phyloP scores from a whole-genome alignment of 257 asterid genomes.

The Mitragyna speciosa region DNA sequence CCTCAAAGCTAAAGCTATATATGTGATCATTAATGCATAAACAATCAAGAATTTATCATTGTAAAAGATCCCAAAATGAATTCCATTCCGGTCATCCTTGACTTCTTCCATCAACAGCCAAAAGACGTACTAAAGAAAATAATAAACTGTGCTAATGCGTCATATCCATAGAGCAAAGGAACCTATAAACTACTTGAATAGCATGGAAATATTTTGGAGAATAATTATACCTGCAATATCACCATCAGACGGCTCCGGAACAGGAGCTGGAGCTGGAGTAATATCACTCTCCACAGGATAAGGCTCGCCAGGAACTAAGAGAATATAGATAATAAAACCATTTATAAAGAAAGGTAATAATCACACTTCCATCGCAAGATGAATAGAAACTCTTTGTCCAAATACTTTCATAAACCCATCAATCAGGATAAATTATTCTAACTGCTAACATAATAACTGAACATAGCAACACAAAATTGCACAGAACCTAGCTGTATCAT shows the following conservation, averaged over 20 bases:
- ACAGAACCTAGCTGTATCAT: neutral
- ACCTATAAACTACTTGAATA: neutral
- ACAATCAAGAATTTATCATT: neutral
- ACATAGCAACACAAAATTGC: neutral
- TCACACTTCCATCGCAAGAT: neutral
- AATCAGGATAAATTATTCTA: neutral
- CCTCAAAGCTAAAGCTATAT: neutral
- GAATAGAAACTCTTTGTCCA: neutral
- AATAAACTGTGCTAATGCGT: neutral
- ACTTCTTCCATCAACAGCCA: neutral
- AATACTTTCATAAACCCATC: neutral
- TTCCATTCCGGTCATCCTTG: neutral
- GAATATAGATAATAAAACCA: conserved; percentile 16
- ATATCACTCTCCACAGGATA: conserved; percentile 45
- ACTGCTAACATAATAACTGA: neutral
- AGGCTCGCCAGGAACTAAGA: conserved; percentile 88
- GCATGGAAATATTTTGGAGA: neutral
- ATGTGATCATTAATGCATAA: neutral
- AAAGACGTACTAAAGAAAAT: neutral
- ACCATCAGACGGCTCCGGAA: conserved; percentile 63
- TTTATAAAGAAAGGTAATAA: neutral
- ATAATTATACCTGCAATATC: conserved; percentile 55
- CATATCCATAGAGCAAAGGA: neutral
- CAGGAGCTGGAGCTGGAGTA: conserved; percentile 54
- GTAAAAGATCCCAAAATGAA: neutral